Conservation (phyloP, 768 basidiomycete species). For the Hygrophorus russula region DNA sequence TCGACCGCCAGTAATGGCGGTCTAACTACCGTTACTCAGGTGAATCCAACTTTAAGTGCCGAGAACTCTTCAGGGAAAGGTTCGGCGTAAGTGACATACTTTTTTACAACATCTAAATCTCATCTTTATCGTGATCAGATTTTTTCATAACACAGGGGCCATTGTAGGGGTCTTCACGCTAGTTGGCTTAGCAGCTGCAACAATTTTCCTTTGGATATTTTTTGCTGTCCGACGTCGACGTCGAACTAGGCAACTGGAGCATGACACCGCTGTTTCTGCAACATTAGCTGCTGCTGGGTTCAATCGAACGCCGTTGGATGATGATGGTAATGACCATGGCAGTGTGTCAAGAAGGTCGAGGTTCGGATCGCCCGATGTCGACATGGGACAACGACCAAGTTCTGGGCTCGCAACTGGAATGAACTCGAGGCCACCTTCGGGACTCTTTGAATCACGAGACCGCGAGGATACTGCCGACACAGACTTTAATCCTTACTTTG, state of each 20-base stretch:
- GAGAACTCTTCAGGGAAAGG: slow-evolving; percentile 27
- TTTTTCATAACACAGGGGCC: slow-evolving; percentile 82
- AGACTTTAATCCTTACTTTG: slow-evolving; percentile 43
- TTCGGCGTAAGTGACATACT: slow-evolving; percentile 37
- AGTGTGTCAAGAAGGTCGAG: slow-evolving; percentile 11
- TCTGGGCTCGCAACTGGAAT: slow-evolving; percentile 18
- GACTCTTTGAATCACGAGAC: slow-evolving; percentile 23
- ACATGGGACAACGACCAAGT: slow-evolving; percentile 31
- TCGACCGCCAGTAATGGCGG: slow-evolving; percentile 44
- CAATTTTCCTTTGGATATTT: slow-evolving; percentile 56
- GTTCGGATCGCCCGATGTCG: slow-evolving; percentile 13
- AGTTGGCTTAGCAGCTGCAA: slow-evolving; percentile 70
- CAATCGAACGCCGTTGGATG: slow-evolving; percentile 54
- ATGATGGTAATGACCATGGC: slow-evolving; percentile 31
- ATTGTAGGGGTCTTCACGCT: slow-evolving; percentile 88
- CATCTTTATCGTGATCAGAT: slow-evolving; percentile 31
- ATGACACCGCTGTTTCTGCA: slow-evolving; percentile 62
- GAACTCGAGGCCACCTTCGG: slow-evolving; percentile 9
- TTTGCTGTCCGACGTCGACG: slow-evolving; percentile 62
- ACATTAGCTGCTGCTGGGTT: slow-evolving; percentile 63
- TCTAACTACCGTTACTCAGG: slow-evolving; percentile 47
- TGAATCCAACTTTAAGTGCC: slow-evolving; percentile 63
- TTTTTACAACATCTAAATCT: not conserved
- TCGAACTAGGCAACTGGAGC: slow-evolving; percentile 48
- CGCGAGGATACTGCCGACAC: slow-evolving; percentile 15